These are phyloP conservation scores for Saccharomycopsis selenospora DNA, from an alignment of 805 yeast genomes.

Conservation along the genomic window DNA sequence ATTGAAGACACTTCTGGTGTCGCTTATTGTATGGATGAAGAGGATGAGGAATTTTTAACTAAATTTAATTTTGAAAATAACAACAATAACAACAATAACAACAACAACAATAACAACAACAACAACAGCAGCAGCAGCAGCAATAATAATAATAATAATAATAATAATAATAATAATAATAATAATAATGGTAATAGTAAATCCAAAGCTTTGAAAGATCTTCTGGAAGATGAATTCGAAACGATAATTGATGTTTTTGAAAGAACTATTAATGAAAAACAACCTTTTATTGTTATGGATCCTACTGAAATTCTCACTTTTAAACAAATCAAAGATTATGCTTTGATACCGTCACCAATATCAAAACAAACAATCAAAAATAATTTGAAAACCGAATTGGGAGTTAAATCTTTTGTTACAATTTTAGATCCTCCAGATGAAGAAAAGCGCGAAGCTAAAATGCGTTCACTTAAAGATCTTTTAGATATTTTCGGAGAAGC, in stretches of 20 bases:
- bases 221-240: slow-evolving; percentile 86
- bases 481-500: slow-evolving; percentile 54
- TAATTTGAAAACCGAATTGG: slow-evolving; percentile 47
- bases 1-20: slow-evolving; percentile 92
- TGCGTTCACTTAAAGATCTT: slow-evolving; percentile 31
- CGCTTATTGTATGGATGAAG: slow-evolving; percentile 84
- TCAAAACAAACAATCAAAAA: slow-evolving; percentile 54
- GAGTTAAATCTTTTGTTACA: slow-evolving; percentile 50
- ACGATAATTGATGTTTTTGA: slow-evolving; percentile 68
- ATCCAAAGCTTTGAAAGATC: slow-evolving; percentile 22
- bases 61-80: slow-evolving; percentile 35
- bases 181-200: slow-evolving; percentile 16
- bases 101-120: too few relatives aligned
- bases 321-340: slow-evolving; percentile 56
- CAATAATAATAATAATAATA: slow-evolving; percentile 19
- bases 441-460: slow-evolving; percentile 14
- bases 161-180: slow-evolving; percentile 18
- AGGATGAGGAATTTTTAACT: slow-evolving; percentile 62
- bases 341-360: slow-evolving; percentile 36
- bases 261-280: slow-evolving; percentile 64
- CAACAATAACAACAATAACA: slow-evolving; percentile 22
- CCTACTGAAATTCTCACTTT: slow-evolving; percentile 67
- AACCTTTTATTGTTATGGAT: slow-evolving; percentile 83
- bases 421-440: slow-evolving; percentile 40
- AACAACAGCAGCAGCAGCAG: slow-evolving; percentile 15